Evolutionary conservation across 2,329 filamentous ascomycete species (phyloP), one percentile per base, ranked within the genome.

Genomic region (Sarocladium brachiariae): DNA sequence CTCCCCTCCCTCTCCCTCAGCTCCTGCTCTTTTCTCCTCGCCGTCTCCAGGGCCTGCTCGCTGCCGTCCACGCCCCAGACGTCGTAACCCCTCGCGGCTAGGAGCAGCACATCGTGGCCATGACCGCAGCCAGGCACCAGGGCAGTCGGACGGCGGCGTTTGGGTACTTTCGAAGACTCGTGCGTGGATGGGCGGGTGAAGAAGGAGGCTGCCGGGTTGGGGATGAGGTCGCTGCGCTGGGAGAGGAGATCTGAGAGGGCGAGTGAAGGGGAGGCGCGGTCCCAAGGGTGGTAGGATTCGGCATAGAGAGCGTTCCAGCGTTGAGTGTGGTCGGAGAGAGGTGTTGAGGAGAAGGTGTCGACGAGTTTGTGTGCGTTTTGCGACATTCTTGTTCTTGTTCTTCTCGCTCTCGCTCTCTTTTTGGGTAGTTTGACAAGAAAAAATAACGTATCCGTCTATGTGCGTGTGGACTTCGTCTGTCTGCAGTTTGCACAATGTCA

Each of bases 101-200:
- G 75, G 33, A 95, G 72, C 9, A 89, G 73, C 2, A 89, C 86
- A 68, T 95, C 90, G 61, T 93, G 86, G 4, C 89, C 90, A 43
- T 80, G 78, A 0, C 89, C 90, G 65, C 89, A 95, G 4, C 89
- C 89, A 0, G 89, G 87, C 0, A 95, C 85, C 8, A 95, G 71
- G 1, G 84, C 89, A 31, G 58, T 63, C 31, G 58, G 34, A 61
- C 58, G 35, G 54, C 53, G 47, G 61, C 58, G 31, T 53, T 33
- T 23, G 55, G 49, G 30, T 60, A 54, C 27, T 59, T 60, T 63
- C 52, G 27, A 55, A 57, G 39, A 60, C 58, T 25, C 64, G 64
- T 38, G 63, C 58, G 50, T 58, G 54, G 51, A 68, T 59, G 52
- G 14, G 18, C 25, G 31, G 18, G 34, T 30, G 34, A 25, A 37